Evolutionary conservation across 257 asterid species (phyloP).

Genomic region (Striga asiatica): DNA sequence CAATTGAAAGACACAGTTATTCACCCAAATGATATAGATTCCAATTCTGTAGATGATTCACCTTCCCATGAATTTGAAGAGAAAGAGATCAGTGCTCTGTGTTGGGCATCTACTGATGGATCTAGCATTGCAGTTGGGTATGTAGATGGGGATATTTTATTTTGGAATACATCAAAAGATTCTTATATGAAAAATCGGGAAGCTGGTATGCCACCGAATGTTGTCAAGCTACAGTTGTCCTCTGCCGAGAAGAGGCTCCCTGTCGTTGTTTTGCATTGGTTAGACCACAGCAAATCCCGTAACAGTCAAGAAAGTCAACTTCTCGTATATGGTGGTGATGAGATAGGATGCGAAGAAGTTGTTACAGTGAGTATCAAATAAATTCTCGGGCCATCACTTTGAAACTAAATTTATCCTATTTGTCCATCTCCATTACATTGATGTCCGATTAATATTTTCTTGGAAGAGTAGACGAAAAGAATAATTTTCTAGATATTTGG

Average conservation of each 20-base stretch:
- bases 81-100: constrained; percentile 81
- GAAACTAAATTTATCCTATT: too few species aligned
- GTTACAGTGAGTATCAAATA: constrained; percentile 50
- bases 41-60: constrained; percentile 25
- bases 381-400: constrained; percentile 8
- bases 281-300: constrained; percentile 42
- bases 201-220: constrained; percentile 37
- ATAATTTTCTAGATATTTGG: background rate
- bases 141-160: constrained; percentile 77
- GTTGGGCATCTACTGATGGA: constrained; percentile 86
- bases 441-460: background rate
- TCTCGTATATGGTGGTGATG: constrained; percentile 87
- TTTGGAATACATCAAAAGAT: constrained; percentile 55
- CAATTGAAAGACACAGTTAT: constrained; percentile 40
- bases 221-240: constrained; percentile 70
- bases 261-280: constrained; percentile 71
- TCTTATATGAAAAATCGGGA: constrained; percentile 34
- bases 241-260: constrained; percentile 81
- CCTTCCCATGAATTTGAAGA: constrained; percentile 45
- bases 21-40: constrained; percentile 26
- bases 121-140: constrained; percentile 79
- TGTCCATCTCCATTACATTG: too few species aligned
- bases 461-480: background rate
- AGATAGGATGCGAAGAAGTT: constrained; percentile 77
- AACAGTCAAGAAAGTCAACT: constrained; percentile 54